Evolutionary conservation across 257 asterid genomes (phyloP).

Genomic region (Eucommia ulmoides): DNA sequence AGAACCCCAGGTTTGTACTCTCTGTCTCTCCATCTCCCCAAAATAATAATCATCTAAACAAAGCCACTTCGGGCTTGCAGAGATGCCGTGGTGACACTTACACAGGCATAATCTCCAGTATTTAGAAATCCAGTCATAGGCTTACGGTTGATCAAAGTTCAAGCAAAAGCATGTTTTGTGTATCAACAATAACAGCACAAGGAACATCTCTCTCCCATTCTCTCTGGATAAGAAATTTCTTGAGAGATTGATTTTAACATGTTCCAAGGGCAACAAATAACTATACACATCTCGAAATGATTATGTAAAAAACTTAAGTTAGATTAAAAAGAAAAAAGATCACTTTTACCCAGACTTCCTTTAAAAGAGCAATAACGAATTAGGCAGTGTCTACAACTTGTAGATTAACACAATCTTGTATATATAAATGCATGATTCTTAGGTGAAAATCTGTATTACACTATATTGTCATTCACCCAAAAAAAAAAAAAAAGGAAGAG

Average conservation of each 20-base stretch:
- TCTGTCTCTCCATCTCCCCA: neutral
- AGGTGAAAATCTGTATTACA: too few relatives aligned
- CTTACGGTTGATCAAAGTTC: neutral
- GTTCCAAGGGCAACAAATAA: too few relatives aligned
- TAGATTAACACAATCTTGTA: neutral
- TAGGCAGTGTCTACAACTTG: neutral
- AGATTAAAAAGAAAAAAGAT: too few relatives aligned
- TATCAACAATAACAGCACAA: neutral
- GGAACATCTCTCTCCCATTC: too few relatives aligned
- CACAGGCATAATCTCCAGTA: neutral
- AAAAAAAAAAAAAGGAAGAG: too few relatives aligned
- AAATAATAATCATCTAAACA: neutral
- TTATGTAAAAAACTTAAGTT: too few relatives aligned
- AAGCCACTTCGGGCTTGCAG: neutral
- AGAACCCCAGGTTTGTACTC: conserved; percentile 22
- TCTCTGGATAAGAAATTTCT: too few relatives aligned
- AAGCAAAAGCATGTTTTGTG: neutral
- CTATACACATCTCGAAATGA: too few relatives aligned
- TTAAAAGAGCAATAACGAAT: neutral
- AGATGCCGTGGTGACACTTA: neutral
- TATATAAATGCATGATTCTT: neutral
- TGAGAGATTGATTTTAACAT: too few relatives aligned
- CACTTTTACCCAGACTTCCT: neutral
- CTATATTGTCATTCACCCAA: neutral
- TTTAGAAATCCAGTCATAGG: neutral